Evolutionary conservation across 2,329 filamentous ascomycete species (phyloP).

Genomic region (Fusarium sp.): DNA sequence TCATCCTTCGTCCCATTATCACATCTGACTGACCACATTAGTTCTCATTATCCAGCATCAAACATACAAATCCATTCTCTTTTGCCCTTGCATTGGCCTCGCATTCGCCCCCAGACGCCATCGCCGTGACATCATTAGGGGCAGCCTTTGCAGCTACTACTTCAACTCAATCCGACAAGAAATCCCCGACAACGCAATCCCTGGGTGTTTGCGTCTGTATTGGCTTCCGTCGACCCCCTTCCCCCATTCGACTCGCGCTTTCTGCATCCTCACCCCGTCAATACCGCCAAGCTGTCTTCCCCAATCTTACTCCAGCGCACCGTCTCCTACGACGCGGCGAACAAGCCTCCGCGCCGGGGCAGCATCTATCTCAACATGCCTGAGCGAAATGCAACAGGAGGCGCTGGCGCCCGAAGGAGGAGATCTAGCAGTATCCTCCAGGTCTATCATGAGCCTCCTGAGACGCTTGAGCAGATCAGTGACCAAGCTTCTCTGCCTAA

Average conservation of each 20-base stretch:
- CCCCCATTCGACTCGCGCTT: conserved; percentile 19
- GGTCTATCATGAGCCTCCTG: conserved; percentile 95
- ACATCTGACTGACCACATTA: conserved; percentile 27
- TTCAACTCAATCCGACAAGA: conserved; percentile 18
- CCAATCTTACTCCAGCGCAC: conserved; percentile 86
- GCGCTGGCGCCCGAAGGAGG: conserved; percentile 76
- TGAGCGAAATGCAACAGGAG: conserved; percentile 60
- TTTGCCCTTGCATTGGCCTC: conserved; percentile 38
- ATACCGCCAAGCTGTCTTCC: conserved; percentile 97
- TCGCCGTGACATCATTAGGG: conserved; percentile 47
- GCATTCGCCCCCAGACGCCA: conserved; percentile 31
- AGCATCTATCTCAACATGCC: conserved; percentile 68
- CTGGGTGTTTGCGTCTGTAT: conserved; percentile 13
- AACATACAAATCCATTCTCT: conserved; percentile 29
- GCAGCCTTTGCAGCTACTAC: conserved; percentile 33
- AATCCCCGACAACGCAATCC: conserved; percentile 21
- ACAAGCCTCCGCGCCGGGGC: conserved; percentile 74
- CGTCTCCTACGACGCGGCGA: conserved; percentile 90
- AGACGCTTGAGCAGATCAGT: conserved; percentile 97
- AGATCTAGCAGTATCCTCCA: conserved; percentile 92
- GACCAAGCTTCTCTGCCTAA: conserved; percentile 96
- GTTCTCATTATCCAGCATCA: conserved; percentile 34
- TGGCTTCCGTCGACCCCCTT: conserved; percentile 20
- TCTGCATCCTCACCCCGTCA: conserved; percentile 52
- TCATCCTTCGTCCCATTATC: conserved; percentile 8